phyloP scores from a whole-genome alignment of 768 basidiomycete genomes.

The Clavaria fumosa region DNA sequence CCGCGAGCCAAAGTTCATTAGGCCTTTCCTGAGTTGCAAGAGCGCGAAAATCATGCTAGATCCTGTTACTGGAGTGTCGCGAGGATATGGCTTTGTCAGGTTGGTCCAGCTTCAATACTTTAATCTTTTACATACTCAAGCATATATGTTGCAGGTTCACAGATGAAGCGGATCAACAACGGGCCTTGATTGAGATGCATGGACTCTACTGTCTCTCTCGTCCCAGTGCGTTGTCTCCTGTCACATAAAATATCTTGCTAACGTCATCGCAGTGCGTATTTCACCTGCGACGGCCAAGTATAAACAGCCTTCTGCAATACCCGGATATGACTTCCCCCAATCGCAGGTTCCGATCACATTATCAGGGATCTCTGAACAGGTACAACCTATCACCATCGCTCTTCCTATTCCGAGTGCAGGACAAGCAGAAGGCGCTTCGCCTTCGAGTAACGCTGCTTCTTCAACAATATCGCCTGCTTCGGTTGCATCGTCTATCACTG shows the following conservation, averaged over 20 bases:
- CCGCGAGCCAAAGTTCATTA: constrained; percentile 76
- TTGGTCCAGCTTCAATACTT: constrained; percentile 17
- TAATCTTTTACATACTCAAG: constrained; percentile 12
- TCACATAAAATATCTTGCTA: constrained; percentile 18
- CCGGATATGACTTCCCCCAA: constrained; percentile 30
- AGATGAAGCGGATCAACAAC: constrained; percentile 76
- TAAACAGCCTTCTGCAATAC: constrained; percentile 38
- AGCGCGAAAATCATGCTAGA: constrained; percentile 94
- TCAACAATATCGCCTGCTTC: constrained; percentile 25
- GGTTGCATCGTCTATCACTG: constrained; percentile 32
- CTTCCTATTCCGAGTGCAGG: constrained; percentile 30
- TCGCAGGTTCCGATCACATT: constrained; percentile 28
- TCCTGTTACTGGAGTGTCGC: constrained; percentile 74
- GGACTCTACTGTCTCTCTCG: constrained; percentile 80
- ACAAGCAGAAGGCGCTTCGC: constrained; percentile 32
- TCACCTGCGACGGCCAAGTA: constrained; percentile 82
- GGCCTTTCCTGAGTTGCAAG: constrained; percentile 82
- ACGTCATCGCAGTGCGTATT: constrained; percentile 52
- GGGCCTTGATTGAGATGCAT: constrained; percentile 85
- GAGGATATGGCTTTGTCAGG: constrained; percentile 91
- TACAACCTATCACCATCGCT: constrained; percentile 29
- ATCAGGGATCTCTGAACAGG: constrained; percentile 15
- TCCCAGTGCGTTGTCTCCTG: constrained; percentile 47
- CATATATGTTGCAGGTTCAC: too few species aligned
- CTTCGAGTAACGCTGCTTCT: constrained; percentile 20